Conservation (phyloP, 2,329 filamentous ascomycete species). For the Talaromyces sp. region DNA sequence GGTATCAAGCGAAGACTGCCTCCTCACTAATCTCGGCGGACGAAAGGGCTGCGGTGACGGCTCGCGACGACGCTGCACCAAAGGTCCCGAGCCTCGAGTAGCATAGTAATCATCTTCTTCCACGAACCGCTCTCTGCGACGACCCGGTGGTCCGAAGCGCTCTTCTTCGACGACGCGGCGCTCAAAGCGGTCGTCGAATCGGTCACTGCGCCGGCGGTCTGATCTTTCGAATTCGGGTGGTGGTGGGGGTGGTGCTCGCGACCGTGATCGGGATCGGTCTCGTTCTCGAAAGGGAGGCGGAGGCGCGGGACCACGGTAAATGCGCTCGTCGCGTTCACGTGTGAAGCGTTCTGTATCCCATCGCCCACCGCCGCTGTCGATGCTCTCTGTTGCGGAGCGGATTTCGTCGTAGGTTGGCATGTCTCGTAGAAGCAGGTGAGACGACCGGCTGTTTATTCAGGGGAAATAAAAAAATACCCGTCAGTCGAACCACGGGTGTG, state of each 20-base stretch:
- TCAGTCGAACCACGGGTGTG: conserved; percentile 17
- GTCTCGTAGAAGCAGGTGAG: background rate
- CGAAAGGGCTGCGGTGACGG: conserved; percentile 53
- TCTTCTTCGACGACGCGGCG: conserved; percentile 41
- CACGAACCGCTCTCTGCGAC: conserved; percentile 37
- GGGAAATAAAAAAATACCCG: background rate
- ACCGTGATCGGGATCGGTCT: conserved; percentile 20
- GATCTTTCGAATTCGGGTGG: conserved; percentile 8
- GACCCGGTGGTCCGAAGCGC: conserved; percentile 42
- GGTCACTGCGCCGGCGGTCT: conserved; percentile 3
- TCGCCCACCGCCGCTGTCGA: conserved; percentile 28
- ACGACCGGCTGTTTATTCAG: background rate
- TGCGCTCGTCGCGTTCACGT: conserved; percentile 43
- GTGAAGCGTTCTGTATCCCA: conserved; percentile 43
- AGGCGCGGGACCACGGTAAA: conserved; percentile 29
- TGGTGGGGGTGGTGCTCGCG: conserved; percentile 14
- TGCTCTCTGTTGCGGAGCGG: conserved; percentile 24
- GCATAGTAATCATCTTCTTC: conserved; percentile 43
- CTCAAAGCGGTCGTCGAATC: conserved; percentile 38
- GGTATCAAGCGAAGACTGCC: conserved; percentile 86
- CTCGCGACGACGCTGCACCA: conserved; percentile 55
- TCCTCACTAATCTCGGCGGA: conserved; percentile 67
- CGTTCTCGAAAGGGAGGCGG: conserved; percentile 17
- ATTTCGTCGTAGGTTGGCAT: conserved; percentile 39
- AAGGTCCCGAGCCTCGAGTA: conserved; percentile 41